Conservation (phyloP, 345 rosid species). For the Mangifera indica region DNA sequence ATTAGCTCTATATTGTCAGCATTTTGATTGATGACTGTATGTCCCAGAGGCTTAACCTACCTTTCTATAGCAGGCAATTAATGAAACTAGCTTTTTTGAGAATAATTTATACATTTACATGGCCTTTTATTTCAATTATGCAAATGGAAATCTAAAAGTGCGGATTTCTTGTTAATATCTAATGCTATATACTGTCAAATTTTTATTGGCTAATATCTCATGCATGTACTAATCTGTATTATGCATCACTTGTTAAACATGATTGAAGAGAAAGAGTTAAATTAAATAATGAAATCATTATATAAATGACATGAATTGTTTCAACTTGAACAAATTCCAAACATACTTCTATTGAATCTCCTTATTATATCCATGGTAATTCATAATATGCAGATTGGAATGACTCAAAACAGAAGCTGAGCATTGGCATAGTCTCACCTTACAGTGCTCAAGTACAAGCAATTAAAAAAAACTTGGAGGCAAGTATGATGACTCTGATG, state of each 20-base stretch:
- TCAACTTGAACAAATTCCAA: background rate
- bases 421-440: constrained; percentile 30
- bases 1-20: background rate
- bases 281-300: background rate
- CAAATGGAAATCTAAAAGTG: too few species aligned
- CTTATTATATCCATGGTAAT: background rate
- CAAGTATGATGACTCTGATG: background rate
- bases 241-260: too few species aligned
- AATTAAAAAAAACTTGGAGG: constrained; percentile 21
- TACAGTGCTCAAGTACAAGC: constrained; percentile 30
- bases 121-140: too few species aligned
- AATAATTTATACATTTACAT: too few species aligned
- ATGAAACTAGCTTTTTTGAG: too few species aligned
- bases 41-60: too few species aligned
- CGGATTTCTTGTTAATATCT: too few species aligned
- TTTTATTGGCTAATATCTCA: background rate
- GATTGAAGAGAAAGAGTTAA: background rate
- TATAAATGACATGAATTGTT: background rate
- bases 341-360: background rate
- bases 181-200: background rate
- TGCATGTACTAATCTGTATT: too few species aligned
- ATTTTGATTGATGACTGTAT: too few species aligned
- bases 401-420: constrained; percentile 13
- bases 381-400: constrained; percentile 22
- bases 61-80: background rate